Evolutionary conservation across 257 asterid genomes (phyloP).

Genomic region (Verbascum thapsus): DNA sequence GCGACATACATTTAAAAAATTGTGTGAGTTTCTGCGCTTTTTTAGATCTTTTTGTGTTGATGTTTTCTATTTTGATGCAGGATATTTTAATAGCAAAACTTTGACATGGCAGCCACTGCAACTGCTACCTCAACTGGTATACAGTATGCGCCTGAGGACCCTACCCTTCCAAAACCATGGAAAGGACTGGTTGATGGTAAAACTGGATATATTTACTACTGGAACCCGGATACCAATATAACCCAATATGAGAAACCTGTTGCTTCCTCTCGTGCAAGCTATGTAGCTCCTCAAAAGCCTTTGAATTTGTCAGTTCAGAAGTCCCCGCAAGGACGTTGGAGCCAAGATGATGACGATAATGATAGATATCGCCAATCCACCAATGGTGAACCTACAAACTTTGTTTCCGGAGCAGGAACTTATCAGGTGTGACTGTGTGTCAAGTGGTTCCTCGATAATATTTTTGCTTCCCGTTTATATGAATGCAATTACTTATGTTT

Average conservation of each 20-base stretch:
- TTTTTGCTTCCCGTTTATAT: background rate
- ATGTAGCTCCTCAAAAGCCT: constrained; percentile 49
- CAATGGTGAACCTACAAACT: constrained; percentile 47
- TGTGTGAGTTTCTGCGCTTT: background rate
- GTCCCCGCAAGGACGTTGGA: constrained; percentile 47
- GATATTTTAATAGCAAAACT: constrained; percentile 30
- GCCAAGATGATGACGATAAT: constrained; percentile 38
- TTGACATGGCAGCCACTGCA: constrained; percentile 66
- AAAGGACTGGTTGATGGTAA: constrained; percentile 81
- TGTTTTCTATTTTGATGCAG: constrained; percentile 23
- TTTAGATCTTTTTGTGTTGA: background rate
- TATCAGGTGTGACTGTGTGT: constrained; percentile 49
- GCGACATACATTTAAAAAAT: background rate
- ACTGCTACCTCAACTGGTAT: constrained; percentile 46
- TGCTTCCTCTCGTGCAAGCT: constrained; percentile 40
- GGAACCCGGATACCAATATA: constrained; percentile 95
- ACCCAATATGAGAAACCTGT: constrained; percentile 92
- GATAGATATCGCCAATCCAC: constrained; percentile 47
- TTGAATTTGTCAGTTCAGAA: constrained; percentile 66
- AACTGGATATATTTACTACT: constrained; percentile 86
- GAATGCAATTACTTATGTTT: constrained; percentile 3
- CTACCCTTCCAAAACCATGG: constrained; percentile 97
- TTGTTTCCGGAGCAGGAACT: constrained; percentile 43
- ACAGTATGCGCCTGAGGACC: constrained; percentile 94
- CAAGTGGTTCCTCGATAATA: constrained; percentile 2